Percentiles rank a stretch among this genome's conserved stretches.
Evolutionary conservation across 768 basidiomycete genomes (phyloP).

Genomic region (Tylopilus sp.): DNA sequence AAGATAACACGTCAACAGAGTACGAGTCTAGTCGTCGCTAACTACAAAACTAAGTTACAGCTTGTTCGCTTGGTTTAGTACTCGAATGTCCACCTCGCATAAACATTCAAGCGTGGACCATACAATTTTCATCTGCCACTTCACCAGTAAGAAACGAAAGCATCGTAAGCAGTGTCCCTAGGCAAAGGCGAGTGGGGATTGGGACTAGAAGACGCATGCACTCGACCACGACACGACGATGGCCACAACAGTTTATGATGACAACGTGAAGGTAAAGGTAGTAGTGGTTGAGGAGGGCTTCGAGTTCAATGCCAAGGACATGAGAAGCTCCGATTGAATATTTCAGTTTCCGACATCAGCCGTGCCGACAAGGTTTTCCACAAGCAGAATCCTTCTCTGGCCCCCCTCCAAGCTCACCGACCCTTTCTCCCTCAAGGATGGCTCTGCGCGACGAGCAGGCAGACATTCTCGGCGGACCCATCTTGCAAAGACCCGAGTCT

Average conservation of each 20-base stretch:
- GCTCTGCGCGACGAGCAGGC: conserved; percentile 52
- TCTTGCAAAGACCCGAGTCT: conserved; percentile 35
- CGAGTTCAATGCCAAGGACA: not conserved
- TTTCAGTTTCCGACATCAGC: conserved; percentile 21
- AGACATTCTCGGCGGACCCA: conserved; percentile 67
- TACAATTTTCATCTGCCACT: conserved; percentile 60
- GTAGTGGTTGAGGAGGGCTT: not conserved
- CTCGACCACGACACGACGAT: not conserved
- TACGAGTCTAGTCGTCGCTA: too few relatives aligned
- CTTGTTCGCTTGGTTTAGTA: conserved; percentile 66
- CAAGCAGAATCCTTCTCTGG: conserved; percentile 14
- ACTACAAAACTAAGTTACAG: too few relatives aligned
- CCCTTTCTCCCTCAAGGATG: conserved; percentile 43
- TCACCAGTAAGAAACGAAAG: conserved; percentile 79
- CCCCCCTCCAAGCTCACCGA: conserved; percentile 22
- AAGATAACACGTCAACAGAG: not conserved
- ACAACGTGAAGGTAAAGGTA: too few relatives aligned
- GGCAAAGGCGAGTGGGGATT: conserved; percentile 61
- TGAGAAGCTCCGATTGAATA: conserved; percentile 21
- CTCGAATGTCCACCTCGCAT: conserved; percentile 62
- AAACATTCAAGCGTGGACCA: conserved; percentile 80
- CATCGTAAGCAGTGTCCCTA: conserved; percentile 70
- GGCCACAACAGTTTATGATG: not conserved
- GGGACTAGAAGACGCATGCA: not conserved
- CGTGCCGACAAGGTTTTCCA: conserved; percentile 14